Evolutionary conservation across 139 green algal species (phyloP).

Genomic region (Tetratostichococcus sp.): DNA sequence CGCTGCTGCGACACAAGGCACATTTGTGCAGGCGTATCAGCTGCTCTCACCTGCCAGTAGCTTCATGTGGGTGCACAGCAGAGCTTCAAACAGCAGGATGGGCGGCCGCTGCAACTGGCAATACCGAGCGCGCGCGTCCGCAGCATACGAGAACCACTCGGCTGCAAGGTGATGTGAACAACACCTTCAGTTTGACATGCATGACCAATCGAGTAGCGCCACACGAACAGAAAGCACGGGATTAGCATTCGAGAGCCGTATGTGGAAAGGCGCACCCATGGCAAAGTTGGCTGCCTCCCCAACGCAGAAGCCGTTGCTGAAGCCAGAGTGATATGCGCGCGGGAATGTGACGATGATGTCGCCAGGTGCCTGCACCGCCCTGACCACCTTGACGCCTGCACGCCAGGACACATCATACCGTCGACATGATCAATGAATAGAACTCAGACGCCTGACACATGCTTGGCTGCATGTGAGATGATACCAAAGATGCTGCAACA

Average conservation of each 20-base stretch:
- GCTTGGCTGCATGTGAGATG: no score
- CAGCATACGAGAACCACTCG: background rate
- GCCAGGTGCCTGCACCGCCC: conserved; percentile 66
- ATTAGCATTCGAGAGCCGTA: no score
- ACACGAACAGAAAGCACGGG: no score
- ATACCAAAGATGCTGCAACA: no score
- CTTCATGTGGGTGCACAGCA: background rate
- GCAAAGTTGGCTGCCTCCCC: conserved; percentile 92
- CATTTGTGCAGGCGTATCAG: no score
- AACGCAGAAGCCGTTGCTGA: conserved; percentile 78
- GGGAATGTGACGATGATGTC: conserved; percentile 89
- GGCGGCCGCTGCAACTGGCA: background rate
- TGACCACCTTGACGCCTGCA: conserved; percentile 57
- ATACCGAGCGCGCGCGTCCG: background rate
- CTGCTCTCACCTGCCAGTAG: background rate
- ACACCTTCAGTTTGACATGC: no score
- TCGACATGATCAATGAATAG: no score
- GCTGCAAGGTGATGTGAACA: background rate
- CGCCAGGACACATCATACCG: no score
- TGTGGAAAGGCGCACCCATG: conserved; percentile 10
- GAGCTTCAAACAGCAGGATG: background rate
- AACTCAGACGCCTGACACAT: no score
- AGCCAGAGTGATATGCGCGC: conserved; percentile 78
- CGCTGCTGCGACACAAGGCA: no score
- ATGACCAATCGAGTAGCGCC: no score